Percentiles rank a stretch among this genome's conserved stretches.
These are phyloP conservation scores for Mortierella sp. DNA, from an alignment of 371 early-diverging fungal species.

Conservation along the genomic window DNA sequence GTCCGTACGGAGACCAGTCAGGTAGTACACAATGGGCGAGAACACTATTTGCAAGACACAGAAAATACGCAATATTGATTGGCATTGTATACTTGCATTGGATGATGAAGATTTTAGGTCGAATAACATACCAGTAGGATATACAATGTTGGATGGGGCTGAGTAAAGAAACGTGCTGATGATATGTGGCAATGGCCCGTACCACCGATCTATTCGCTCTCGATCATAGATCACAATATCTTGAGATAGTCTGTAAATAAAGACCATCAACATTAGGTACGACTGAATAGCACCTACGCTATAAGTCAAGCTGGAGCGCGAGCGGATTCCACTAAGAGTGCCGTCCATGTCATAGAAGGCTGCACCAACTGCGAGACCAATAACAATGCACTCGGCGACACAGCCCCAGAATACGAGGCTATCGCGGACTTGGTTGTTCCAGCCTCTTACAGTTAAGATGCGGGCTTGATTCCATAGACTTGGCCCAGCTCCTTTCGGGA, in stretches of 20 bases:
- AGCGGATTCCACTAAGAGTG: slow-evolving; percentile 29
- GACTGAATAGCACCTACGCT: slow-evolving; percentile 34
- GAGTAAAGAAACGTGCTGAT: slow-evolving; percentile 37
- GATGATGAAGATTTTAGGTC: background rate
- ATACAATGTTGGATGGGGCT: slow-evolving; percentile 37
- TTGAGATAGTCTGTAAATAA: slow-evolving; percentile 39
- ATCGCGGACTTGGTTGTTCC: slow-evolving; percentile 45
- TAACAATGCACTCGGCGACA: slow-evolving; percentile 40
- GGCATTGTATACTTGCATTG: background rate
- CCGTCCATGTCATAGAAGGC: slow-evolving; percentile 39
- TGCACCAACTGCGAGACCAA: slow-evolving; percentile 38
- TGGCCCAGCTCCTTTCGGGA: slow-evolving; percentile 35
- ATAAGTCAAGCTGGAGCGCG: slow-evolving; percentile 32
- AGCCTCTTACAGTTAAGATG: slow-evolving; percentile 42
- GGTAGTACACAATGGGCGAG: slow-evolving; percentile 41
- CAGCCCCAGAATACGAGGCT: slow-evolving; percentile 47
- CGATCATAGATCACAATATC: slow-evolving; percentile 51
- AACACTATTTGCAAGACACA: slow-evolving; percentile 26
- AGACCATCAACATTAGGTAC: slow-evolving; percentile 41
- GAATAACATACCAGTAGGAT: slow-evolving; percentile 35
- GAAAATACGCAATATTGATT: background rate
- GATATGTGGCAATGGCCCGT: slow-evolving; percentile 47
- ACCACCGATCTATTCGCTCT: slow-evolving; percentile 55
- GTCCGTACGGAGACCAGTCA: slow-evolving; percentile 44
- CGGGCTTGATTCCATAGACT: slow-evolving; percentile 35